phyloP scores from a whole-genome alignment of 371 early-diverging fungal genomes.

The Circinella minor region DNA sequence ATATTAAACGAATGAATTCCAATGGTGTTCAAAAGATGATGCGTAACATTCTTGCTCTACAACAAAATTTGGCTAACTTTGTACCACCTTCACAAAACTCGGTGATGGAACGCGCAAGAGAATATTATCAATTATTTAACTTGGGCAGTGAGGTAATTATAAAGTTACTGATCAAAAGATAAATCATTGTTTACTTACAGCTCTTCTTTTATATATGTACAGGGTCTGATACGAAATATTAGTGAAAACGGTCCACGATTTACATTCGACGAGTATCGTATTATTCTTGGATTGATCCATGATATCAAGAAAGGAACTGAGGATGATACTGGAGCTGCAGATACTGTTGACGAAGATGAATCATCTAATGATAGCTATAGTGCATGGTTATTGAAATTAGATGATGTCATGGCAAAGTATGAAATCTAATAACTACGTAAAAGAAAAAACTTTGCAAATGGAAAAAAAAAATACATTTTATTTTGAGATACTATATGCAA shows the following conservation, averaged over 20 bases:
- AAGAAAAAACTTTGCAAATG: no score
- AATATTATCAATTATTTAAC: constrained; percentile 76
- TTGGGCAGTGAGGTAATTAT: constrained; percentile 57
- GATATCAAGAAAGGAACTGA: constrained; percentile 39
- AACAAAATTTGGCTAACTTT: constrained; percentile 88
- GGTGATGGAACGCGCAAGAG: constrained; percentile 68
- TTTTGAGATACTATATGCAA: no score
- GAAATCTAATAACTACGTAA: constrained; percentile 26
- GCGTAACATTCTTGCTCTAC: constrained; percentile 82
- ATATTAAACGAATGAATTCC: constrained; percentile 75
- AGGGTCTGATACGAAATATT: constrained; percentile 44
- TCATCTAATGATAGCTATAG: constrained; percentile 34
- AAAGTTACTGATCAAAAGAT: no score
- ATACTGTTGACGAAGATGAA: constrained; percentile 14
- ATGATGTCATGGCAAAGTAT: constrained; percentile 50
- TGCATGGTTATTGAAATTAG: constrained; percentile 51
- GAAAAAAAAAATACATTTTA: neutral
- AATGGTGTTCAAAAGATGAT: constrained; percentile 82
- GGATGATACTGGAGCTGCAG: constrained; percentile 1
- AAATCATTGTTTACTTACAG: no score
- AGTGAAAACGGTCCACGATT: constrained; percentile 50
- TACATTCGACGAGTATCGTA: constrained; percentile 55
- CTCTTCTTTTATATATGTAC: neutral
- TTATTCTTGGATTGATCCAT: constrained; percentile 48
- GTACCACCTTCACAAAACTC: constrained; percentile 68